phyloP scores from a whole-genome alignment of 108 stramenopile genomes.

The Conticribra weissflogii region DNA sequence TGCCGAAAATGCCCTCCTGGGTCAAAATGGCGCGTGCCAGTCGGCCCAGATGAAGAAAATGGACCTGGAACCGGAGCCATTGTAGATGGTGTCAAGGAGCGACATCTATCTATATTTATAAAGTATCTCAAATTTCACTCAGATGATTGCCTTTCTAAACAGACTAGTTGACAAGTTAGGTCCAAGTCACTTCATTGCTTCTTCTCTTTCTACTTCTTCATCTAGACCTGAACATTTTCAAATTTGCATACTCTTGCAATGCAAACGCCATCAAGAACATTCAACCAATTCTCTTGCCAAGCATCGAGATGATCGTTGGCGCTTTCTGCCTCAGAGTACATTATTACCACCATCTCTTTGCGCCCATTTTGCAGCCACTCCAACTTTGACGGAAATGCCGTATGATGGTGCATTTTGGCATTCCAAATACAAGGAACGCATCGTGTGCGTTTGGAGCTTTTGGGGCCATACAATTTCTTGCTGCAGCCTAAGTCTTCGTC shows the following conservation, averaged over 20 bases:
- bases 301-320: slow-evolving; percentile 78
- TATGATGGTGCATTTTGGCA: background rate
- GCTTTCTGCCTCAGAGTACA: slow-evolving; percentile 86
- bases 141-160: too few species aligned
- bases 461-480: slow-evolving; percentile 64
- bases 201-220: too few species aligned
- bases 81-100: slow-evolving; percentile 19
- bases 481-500: slow-evolving; percentile 81
- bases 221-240: slow-evolving; percentile 16
- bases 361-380: slow-evolving; percentile 46
- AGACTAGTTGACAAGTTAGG: too few species aligned
- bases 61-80: slow-evolving; percentile 38
- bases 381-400: slow-evolving; percentile 52
- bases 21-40: slow-evolving; percentile 85
- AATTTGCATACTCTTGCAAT: slow-evolving; percentile 87
- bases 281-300: slow-evolving; percentile 88
- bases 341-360: slow-evolving; percentile 55
- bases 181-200: too few species aligned
- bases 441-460: slow-evolving; percentile 20
- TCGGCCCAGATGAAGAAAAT: slow-evolving; percentile 88
- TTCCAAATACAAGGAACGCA: slow-evolving; percentile 5
- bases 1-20: slow-evolving; percentile 56
- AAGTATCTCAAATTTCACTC: too few species aligned
- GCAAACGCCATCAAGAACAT: slow-evolving; percentile 61
- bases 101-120: too few species aligned